Base-by-base conservation (phyloP, 768 basidiomycete species). In the Xerocomus brunneocitrinus region DNA sequence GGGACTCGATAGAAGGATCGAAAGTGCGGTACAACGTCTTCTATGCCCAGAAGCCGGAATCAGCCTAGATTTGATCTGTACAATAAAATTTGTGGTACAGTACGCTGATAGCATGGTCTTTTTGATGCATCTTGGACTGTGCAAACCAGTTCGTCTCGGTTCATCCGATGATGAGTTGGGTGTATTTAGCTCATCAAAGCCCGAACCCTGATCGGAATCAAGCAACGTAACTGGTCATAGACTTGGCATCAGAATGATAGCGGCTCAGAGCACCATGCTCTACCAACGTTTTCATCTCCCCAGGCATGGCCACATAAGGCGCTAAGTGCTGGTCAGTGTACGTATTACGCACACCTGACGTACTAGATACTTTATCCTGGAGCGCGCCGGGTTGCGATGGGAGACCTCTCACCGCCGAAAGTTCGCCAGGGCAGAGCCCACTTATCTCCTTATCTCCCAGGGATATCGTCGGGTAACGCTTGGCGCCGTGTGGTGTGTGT, bases 1-100 rank as follows among this genome's bases (percentile, higher is more conserved):
- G 52, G 52, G 45, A 53, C 24, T 13, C 3, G 22, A 58, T 47
- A 12, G 30, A 44, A 16, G 61, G 57, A 10, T 57, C 56, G 14
- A 49, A 47, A 31, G 30, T 27, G 14, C 39, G 34, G n/a, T 35
- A 49, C 31, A 53, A 53, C 22, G 38, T 53, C 27, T 50, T 39
- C 34, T 53, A 47, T 16, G 56, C 43, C 10, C 45, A 36, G 34
- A 53, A 53, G 43, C 52, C 52, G 24, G 22, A 13, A 31, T 19
- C 10, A 10, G 16, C 28, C n/a, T 39, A 49, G 38, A 38, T 22
- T 9, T 44, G 35, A 24, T 40, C 12, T 24, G 39, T 24, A 40
- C 4, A 22, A 8, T 40, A 7, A 22, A n/a, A 22, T 10, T 36
- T 6, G 35, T 19, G 19, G 19, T 36, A 16, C 13, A 5, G 4